Evolutionary conservation across 148 eudicot species (phyloP), one percentile per base, ranked within the genome.

Genomic region (Vaccinium darrowii): DNA sequence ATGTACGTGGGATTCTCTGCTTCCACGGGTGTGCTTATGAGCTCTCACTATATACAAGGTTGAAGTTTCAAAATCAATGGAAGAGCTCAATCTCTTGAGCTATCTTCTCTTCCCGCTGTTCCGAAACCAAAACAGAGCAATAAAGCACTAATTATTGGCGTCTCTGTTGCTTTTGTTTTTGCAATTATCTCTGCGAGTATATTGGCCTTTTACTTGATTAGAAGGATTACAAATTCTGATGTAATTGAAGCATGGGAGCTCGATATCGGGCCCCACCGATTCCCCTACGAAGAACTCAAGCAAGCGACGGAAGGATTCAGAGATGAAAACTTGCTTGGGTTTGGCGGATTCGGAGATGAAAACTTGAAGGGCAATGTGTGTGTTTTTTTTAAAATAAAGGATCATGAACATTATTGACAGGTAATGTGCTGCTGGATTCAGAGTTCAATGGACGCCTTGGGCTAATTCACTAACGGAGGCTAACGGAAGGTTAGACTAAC

Each of bases 331-430:
- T 77, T 91, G 8, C 80, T 90, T 4, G 93, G 93, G 2, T 65
- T 53, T 30, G 94, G 94, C 16, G 94, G 94, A n/a, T 92, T 90
- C 36, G 92, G 94, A n/a, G n/a, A n/a, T n/a, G n/a, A n/a, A n/a
- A n/a, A n/a, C n/a, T n/a, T n/a, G n/a, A n/a, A n/a, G n/a, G n/a
- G n/a, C n/a, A n/a, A n/a, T n/a, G n/a, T n/a, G n/a, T n/a, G n/a
- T n/a, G n/a, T n/a, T n/a, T n/a, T n/a, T n/a, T n/a, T n/a, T n/a
- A n/a, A n/a, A n/a, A n/a, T n/a, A n/a, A n/a, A n/a, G n/a, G n/a
- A n/a, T n/a, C n/a, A n/a, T n/a, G n/a, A n/a, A n/a, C n/a, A n/a
- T n/a, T n/a, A n/a, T n/a, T n/a, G n/a, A n/a, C n/a, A n/a, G n/a
- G n/a, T n/a, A n/a, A n/a, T n/a, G n/a, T n/a, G n/a, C n/a, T n/a